Evolutionary conservation across 352 stramenopile genomes (phyloP).

Genomic region (Pythium phragmitis): DNA sequence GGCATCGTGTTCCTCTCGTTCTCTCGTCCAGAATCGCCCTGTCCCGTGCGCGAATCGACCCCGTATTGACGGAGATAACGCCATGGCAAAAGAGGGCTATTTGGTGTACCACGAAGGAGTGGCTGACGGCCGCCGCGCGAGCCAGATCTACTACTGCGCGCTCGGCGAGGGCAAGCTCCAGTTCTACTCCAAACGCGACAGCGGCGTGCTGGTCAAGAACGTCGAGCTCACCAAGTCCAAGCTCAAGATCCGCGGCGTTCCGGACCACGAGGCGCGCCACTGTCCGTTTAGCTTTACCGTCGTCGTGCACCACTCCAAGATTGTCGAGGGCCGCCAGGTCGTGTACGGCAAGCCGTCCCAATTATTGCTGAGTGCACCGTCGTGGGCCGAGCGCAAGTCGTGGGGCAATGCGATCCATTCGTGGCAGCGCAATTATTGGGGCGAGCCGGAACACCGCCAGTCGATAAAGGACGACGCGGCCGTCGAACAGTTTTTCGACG

Average conservation of each 20-base stretch:
- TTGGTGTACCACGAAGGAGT: constrained; percentile 67
- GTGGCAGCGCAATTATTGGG: constrained; percentile 88
- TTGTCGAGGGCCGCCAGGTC: constrained; percentile 66
- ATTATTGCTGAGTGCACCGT: constrained; percentile 67
- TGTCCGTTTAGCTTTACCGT: constrained; percentile 81
- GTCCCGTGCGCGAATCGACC: constrained; percentile 4
- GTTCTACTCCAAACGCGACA: constrained; percentile 67
- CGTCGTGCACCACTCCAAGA: constrained; percentile 63
- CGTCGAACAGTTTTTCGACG: constrained; percentile 73
- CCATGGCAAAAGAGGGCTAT: constrained; percentile 86
- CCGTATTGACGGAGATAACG: not conserved
- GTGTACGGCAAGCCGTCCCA: constrained; percentile 55
- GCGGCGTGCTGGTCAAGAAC: constrained; percentile 63
- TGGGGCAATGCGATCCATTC: constrained; percentile 88
- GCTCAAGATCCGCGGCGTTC: constrained; percentile 76
- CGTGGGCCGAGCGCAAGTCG: constrained; percentile 72
- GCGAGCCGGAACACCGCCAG: constrained; percentile 63
- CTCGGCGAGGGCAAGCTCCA: constrained; percentile 71
- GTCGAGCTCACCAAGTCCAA: constrained; percentile 68
- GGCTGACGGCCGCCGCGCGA: constrained; percentile 35
- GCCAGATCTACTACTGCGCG: constrained; percentile 78
- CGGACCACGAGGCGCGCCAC: constrained; percentile 62
- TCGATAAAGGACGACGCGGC: constrained; percentile 52
- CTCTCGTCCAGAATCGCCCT: not conserved
- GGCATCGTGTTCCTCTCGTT: not conserved